phyloP scores from a whole-genome alignment of 2,329 filamentous ascomycete genomes.

The Fonsecaea nubica region DNA sequence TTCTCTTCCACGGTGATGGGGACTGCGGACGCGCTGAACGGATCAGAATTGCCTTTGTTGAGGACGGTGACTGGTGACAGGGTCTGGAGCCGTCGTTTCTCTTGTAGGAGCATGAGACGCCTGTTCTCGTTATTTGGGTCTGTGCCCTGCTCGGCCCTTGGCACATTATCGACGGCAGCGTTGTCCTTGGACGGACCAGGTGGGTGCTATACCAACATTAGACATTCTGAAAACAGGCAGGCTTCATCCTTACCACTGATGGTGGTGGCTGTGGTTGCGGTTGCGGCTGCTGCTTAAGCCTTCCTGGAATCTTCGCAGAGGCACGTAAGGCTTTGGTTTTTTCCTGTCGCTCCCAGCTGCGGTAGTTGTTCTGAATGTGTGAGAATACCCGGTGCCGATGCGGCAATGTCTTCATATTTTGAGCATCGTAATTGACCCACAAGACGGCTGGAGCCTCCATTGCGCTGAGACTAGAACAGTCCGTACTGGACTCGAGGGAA shows the following conservation, averaged over 20 bases:
- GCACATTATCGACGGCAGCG: neutral
- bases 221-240: neutral
- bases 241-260: neutral
- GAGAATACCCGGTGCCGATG: neutral
- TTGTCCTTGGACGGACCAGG: neutral
- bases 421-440: constrained; percentile 2
- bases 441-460: neutral
- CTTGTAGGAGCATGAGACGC: neutral
- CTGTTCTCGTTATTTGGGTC: neutral
- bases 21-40: neutral
- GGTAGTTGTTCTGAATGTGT: constrained; percentile 1
- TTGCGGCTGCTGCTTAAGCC: neutral
- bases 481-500: neutral
- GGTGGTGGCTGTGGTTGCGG: neutral
- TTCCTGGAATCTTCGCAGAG: neutral
- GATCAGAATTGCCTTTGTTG: constrained; percentile 2
- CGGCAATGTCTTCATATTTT: neutral
- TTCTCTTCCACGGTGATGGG: constrained; percentile 1
- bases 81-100: neutral
- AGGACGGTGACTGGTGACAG: neutral
- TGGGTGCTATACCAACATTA: neutral
- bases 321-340: neutral
- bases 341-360: neutral
- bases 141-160: neutral
- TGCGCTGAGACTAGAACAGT: neutral